These are phyloP conservation scores for Zymoseptoria brevis DNA, from an alignment of 2,329 filamentous ascomycete species.

Conservation along the genomic window DNA sequence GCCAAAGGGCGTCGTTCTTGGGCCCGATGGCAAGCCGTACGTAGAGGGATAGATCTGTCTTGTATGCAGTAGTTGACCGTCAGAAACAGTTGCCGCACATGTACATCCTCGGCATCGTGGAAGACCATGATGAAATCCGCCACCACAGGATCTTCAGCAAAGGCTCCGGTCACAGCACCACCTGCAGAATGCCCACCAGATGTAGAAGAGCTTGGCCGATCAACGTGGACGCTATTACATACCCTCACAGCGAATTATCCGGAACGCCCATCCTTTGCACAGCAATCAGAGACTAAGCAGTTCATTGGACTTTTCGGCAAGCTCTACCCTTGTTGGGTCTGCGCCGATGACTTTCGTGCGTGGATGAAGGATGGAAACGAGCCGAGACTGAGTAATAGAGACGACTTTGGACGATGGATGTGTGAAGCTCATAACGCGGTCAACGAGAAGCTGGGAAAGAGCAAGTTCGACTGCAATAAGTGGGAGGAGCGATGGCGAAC, in stretches of 20 bases:
- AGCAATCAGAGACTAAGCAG: slow-evolving; percentile 67
- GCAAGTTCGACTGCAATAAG: slow-evolving; percentile 74
- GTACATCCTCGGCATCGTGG: slow-evolving; percentile 55
- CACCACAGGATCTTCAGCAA: slow-evolving; percentile 28
- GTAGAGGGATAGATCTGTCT: slow-evolving; percentile 26
- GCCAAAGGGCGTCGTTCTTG: slow-evolving; percentile 65
- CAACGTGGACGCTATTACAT: slow-evolving; percentile 90
- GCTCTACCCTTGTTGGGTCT: slow-evolving; percentile 92
- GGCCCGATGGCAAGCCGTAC: slow-evolving; percentile 78
- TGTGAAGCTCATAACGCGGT: slow-evolving; percentile 83
- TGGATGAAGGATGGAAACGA: slow-evolving; percentile 67
- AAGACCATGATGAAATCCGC: slow-evolving; percentile 43
- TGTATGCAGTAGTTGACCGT: neutral
- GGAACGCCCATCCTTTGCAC: slow-evolving; percentile 52
- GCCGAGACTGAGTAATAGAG: slow-evolving; percentile 50
- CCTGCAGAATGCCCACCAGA: slow-evolving; percentile 77
- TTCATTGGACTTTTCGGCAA: slow-evolving; percentile 78
- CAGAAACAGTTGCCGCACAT: slow-evolving; percentile 58
- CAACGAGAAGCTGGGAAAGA: slow-evolving; percentile 84
- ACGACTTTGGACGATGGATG: slow-evolving; percentile 73
- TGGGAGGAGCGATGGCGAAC: slow-evolving; percentile 96
- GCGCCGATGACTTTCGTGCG: slow-evolving; percentile 79
- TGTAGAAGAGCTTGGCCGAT: slow-evolving; percentile 76
- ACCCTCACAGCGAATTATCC: slow-evolving; percentile 86
- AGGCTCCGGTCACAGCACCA: slow-evolving; percentile 26